These are phyloP conservation scores for Pseudopithomyces maydicus DNA, from an alignment of 2,329 filamentous ascomycete species.

Conservation along the genomic window DNA sequence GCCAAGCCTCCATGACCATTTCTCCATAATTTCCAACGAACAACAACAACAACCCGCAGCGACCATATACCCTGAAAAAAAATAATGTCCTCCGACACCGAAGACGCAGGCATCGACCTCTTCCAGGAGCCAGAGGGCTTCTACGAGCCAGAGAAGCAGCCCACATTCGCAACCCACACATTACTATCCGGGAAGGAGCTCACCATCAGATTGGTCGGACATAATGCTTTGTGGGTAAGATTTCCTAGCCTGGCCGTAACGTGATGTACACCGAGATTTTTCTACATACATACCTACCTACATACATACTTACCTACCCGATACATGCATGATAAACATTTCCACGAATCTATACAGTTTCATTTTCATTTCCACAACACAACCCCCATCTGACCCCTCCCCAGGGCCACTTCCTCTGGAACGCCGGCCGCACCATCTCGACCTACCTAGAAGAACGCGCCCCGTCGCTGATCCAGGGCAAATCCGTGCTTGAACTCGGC, in stretches of 20 bases:
- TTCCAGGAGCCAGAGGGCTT: conserved; percentile 84
- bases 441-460: conserved; percentile 76
- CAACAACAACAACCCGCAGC: too few species aligned
- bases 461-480: conserved; percentile 62
- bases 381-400: not conserved
- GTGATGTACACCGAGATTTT: not conserved
- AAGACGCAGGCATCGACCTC: conserved; percentile 55
- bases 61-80: not conserved
- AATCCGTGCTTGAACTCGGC: conserved; percentile 84
- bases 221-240: conserved; percentile 81
- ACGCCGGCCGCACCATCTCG: conserved; percentile 79
- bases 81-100: conserved; percentile 35
- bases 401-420: conserved; percentile 85
- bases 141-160: conserved; percentile 76
- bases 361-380: not conserved
- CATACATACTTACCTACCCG: too few species aligned
- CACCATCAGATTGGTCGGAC: conserved; percentile 78
- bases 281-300: too few species aligned
- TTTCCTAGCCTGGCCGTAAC: conserved; percentile 5
- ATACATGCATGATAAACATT: too few species aligned
- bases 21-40: too few species aligned
- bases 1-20: not conserved
- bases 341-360: too few species aligned
- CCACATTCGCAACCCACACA: conserved; percentile 74
- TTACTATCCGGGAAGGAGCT: conserved; percentile 69